Conservation (phyloP, 257 asterid species). For the Ballota nigra region DNA sequence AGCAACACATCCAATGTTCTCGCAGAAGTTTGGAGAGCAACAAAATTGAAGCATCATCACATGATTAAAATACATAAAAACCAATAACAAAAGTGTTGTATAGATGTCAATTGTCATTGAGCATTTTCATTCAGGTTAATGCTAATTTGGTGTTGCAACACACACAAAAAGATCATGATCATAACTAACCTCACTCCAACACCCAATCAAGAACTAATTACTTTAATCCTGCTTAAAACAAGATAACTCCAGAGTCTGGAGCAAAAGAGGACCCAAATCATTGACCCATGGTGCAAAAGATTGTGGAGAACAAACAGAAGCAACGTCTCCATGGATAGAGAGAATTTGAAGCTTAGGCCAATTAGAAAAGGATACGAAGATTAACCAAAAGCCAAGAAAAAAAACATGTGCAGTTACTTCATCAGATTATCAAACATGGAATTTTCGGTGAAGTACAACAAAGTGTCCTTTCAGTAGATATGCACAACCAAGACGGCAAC, state of each 20-base stretch:
- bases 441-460: not conserved
- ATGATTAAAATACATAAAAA: not conserved
- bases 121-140: not conserved
- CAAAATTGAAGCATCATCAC: no score
- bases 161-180: not conserved
- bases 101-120: not conserved
- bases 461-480: not conserved
- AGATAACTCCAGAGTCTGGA: not conserved
- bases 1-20: not conserved
- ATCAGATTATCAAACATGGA: not conserved
- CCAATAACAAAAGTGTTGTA: not conserved
- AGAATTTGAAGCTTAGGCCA: not conserved
- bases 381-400: not conserved
- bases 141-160: not conserved
- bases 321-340: not conserved
- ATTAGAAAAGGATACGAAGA: not conserved
- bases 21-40: not conserved
- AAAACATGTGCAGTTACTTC: not conserved
- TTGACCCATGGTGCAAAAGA: not conserved
- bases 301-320: conserved; percentile 1
- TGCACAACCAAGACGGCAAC: conserved; percentile 4
- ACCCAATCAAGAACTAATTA: not conserved
- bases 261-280: conserved; percentile 6
- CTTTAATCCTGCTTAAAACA: not conserved
- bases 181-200: not conserved